Conservation (phyloP, 306 rosid genomes). For the Medicago truncatula region MtrunA17r5.0-ANR NC_053046.1:14429001-14429500, state of each 20-base stretch:
- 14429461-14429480: not conserved
- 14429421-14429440: slow-evolving; percentile 43
- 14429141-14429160: slow-evolving; percentile 97
- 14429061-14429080: not conserved
- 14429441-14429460: slow-evolving; percentile 39
- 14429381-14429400: slow-evolving; percentile 52
- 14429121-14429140: slow-evolving; percentile 83
- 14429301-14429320: slow-evolving; percentile 63
- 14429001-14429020: slow-evolving; percentile 74
- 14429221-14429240: slow-evolving; percentile 18
- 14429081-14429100: slow-evolving; percentile 76
- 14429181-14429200: slow-evolving; percentile 38
- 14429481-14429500: not conserved
- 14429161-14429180: slow-evolving; percentile 94
- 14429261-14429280: slow-evolving; percentile 42
- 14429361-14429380: slow-evolving; percentile 39
- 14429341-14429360: slow-evolving; percentile 48
- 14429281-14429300: slow-evolving; percentile 42
- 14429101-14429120: slow-evolving; percentile 97
- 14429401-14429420: slow-evolving; percentile 41
- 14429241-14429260: slow-evolving; percentile 28
- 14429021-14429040: not conserved
- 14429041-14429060: slow-evolving; percentile 21
- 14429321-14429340: slow-evolving; percentile 57
- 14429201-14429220: slow-evolving; percentile 30